Percentiles rank a stretch among this genome's conserved stretches.
These are phyloP conservation scores for Bruguiera gymnorhiza DNA, from an alignment of 345 rosid genomes.

Conservation along the genomic window DNA sequence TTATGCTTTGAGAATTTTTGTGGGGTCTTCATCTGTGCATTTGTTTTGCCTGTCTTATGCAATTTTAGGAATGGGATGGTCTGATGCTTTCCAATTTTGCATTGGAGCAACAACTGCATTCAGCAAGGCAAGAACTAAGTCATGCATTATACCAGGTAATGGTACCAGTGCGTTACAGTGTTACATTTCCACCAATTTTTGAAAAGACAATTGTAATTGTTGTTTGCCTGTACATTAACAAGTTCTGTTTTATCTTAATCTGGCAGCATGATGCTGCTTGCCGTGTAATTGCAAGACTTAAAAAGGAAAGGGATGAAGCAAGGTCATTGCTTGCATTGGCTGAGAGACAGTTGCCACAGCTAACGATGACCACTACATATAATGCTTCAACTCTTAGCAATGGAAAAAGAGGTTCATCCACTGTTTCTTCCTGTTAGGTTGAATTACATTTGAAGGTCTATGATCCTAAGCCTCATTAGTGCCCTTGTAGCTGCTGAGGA, in stretches of 20 bases:
- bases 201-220: neutral
- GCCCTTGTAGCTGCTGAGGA: constrained; percentile 20
- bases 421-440: constrained; percentile 9
- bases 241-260: constrained; percentile 1
- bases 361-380: constrained; percentile 29
- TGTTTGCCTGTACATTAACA: neutral
- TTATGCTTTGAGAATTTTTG: no score
- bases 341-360: constrained; percentile 66
- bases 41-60: constrained; percentile 12
- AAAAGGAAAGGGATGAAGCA: constrained; percentile 91
- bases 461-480: constrained; percentile 11
- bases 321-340: constrained; percentile 72
- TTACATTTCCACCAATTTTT: neutral
- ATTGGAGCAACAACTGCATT: constrained; percentile 91
- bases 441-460: neutral
- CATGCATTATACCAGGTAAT: constrained; percentile 95
- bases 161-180: neutral
- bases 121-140: constrained; percentile 97
- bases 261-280: constrained; percentile 98
- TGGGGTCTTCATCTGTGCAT: neutral
- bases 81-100: constrained; percentile 94
- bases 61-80: constrained; percentile 89
- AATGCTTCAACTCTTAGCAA: constrained; percentile 58
- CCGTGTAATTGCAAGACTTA: constrained; percentile 97
- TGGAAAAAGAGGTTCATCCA: constrained; percentile 70